Percentiles rank a stretch among this genome's conserved stretches.
These are phyloP conservation scores for Aureobasidium leucospermi DNA, from an alignment of 2,329 filamentous ascomycete species.

Conservation along the genomic window DNA sequence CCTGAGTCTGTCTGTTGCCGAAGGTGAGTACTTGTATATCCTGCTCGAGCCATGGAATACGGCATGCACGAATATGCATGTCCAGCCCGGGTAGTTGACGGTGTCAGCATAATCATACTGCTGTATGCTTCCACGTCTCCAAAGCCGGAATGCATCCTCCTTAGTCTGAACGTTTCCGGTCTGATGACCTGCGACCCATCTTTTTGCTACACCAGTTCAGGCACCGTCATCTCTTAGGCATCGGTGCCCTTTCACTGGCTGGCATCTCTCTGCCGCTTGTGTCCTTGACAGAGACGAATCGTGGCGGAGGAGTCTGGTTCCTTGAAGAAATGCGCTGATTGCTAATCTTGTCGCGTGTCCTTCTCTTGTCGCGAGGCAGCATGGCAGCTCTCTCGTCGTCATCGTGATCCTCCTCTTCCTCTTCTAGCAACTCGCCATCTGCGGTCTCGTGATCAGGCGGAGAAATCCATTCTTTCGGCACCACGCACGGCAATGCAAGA, in stretches of 20 bases:
- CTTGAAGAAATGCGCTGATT: slow-evolving; percentile 20
- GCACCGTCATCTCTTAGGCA: slow-evolving; percentile 25
- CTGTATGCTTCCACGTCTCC: not conserved
- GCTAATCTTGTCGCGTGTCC: slow-evolving; percentile 20
- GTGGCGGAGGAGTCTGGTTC: slow-evolving; percentile 22
- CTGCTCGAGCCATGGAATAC: not conserved
- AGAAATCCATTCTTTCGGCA: slow-evolving; percentile 74
- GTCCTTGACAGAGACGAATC: slow-evolving; percentile 30
- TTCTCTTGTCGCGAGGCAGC: slow-evolving; percentile 25
- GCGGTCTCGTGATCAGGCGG: slow-evolving; percentile 68
- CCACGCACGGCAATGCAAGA: slow-evolving; percentile 71
- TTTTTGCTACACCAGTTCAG: not conserved
- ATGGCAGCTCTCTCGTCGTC: slow-evolving; percentile 43
- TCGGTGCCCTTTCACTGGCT: slow-evolving; percentile 37
- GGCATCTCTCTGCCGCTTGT: slow-evolving; percentile 36
- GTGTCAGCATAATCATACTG: not conserved
- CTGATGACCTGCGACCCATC: not conserved
- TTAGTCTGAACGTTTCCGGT: not conserved
- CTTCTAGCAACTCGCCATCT: slow-evolving; percentile 61
- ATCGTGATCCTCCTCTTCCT: slow-evolving; percentile 51
- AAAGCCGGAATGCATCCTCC: not conserved
- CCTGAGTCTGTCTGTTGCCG: too few species aligned
- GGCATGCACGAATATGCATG: not conserved
- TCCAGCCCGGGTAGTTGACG: not conserved
- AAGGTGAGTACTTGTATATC: too few species aligned